Base-by-base conservation (phyloP, 2,329 filamentous ascomycete genomes). In the Alternaria postmessia region DNA sequence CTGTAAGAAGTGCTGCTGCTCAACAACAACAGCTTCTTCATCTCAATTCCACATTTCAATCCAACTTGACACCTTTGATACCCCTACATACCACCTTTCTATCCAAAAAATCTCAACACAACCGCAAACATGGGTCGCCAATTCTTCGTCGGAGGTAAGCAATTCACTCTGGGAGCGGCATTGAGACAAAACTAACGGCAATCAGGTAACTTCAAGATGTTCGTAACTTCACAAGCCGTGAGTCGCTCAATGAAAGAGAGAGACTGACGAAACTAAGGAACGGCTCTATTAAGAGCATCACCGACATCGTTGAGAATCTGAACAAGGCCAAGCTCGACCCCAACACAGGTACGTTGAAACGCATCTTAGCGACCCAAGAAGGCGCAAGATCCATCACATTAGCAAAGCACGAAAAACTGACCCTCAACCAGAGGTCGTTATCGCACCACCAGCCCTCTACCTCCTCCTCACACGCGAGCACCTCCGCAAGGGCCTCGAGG, bases 141-240 rank as follows among this genome's bases (percentile, higher is more conserved):
- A 86, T 97, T 96, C 87, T 96, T 97, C 82, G 92, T 97, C 81
- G 94, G 94, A 82, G 94, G 94, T 39, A 39, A 39, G 38, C 9
- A 39, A 39, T 20, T 5, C 36, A 38, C 16, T 7, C 3, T n/a
- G 6, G 1, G 7, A 4, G 16, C 16, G 14, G 16, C 16, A 38
- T 38, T 16, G 36, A n/a, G 36, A 38, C 16, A 7, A 4, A 30
- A 30, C 28, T 30, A 11, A 30, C 28, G 8, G 28, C 8, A 11
- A 30, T 30, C 28, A 39, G 38, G 38, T 80, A 99, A 99, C 90
- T 98, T 98, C 86, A 98, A 99, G 88, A 98, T 98, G 94, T 96
- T 84, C 22, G 74, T 70, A 39, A 61, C 58, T 22, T 68, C 59
- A 41, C 66, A 64, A 63, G 66, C 67, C 59, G 64, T 73, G 64